Evolutionary conservation across 2,329 filamentous ascomycete species (phyloP).

Genomic region (Fusarium stilboides): DNA sequence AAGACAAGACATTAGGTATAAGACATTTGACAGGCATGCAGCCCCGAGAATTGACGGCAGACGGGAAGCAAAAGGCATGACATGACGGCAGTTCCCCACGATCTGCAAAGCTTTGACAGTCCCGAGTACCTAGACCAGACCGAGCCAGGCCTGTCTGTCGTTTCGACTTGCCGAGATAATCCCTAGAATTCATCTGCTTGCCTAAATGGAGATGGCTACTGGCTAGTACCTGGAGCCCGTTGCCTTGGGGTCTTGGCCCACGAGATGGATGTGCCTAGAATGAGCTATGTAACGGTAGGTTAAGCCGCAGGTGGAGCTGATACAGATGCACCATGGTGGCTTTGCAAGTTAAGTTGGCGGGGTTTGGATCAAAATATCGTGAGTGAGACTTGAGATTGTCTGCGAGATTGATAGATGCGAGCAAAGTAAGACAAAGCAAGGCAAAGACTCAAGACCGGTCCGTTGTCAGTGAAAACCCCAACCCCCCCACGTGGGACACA

Average conservation of each 20-base stretch:
- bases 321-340: slow-evolving; percentile 8
- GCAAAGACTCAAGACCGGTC: slow-evolving; percentile 20
- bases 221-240: neutral
- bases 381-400: neutral
- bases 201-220: too few relatives aligned
- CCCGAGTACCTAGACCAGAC: neutral
- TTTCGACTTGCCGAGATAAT: slow-evolving; percentile 46
- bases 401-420: neutral
- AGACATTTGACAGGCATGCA: too few relatives aligned
- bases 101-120: slow-evolving; percentile 42
- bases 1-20: neutral
- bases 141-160: slow-evolving; percentile 12
- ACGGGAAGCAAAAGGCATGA: slow-evolving; percentile 24
- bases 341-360: neutral
- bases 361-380: neutral
- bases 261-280: slow-evolving; percentile 19
- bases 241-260: slow-evolving; percentile 4
- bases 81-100: slow-evolving; percentile 43
- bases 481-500: slow-evolving; percentile 19
- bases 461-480: slow-evolving; percentile 15
- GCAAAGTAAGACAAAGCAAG: slow-evolving; percentile 7
- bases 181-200: slow-evolving; percentile 9
- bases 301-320: slow-evolving; percentile 48
- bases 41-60: neutral
- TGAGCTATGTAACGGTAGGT: slow-evolving; percentile 29